A percentile compares a stretch with the other conserved stretches of the same genome.
phyloP scores from a whole-genome alignment of 1,284 basidiomycete species.

The Cutaneotrichosporon cutaneum region DNA sequence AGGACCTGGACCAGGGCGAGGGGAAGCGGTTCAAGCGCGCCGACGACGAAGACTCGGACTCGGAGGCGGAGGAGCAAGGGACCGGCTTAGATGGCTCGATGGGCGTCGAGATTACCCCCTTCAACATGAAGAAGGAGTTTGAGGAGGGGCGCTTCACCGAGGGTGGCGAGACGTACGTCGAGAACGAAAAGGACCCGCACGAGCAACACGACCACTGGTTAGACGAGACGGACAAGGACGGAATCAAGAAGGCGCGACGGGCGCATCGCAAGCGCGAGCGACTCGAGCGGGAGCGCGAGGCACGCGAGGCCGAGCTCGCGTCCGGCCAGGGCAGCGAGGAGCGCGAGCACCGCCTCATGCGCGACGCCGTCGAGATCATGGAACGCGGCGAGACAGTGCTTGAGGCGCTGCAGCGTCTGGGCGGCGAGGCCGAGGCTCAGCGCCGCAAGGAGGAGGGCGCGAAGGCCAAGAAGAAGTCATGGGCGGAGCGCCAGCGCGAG shows the following conservation, averaged over 20 bases:
- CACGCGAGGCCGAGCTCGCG: conserved; percentile 57
- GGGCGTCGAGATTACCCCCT: conserved; percentile 89
- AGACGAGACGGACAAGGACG: conserved; percentile 78
- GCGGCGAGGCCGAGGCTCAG: conserved; percentile 65
- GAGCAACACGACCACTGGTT: conserved; percentile 95
- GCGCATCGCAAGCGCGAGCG: conserved; percentile 67
- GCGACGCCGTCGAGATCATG: conserved; percentile 68
- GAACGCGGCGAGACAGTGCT: conserved; percentile 88
- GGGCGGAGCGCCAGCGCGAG: conserved; percentile 53
- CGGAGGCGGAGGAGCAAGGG: conserved; percentile 23
- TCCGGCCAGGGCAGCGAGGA: conserved; percentile 55
- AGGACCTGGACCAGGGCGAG: conserved; percentile 67
- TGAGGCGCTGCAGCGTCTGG: conserved; percentile 82
- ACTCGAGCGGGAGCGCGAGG: conserved; percentile 69
- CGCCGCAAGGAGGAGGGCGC: conserved; percentile 53
- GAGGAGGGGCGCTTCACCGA: conserved; percentile 93
- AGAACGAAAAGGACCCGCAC: conserved; percentile 77
- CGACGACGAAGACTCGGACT: conserved; percentile 59
- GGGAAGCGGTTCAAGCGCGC: conserved; percentile 51
- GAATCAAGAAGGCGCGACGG: conserved; percentile 78
- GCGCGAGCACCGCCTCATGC: conserved; percentile 64
- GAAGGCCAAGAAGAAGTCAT: conserved; percentile 39
- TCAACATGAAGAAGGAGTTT: conserved; percentile 99
- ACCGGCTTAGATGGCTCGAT: conserved; percentile 60
- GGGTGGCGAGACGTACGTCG: conserved; percentile 79